Evolutionary conservation across 129 eudicot species (phyloP), one percentile per base, ranked within the genome.

Genomic region (Dittrichia graveolens): DNA sequence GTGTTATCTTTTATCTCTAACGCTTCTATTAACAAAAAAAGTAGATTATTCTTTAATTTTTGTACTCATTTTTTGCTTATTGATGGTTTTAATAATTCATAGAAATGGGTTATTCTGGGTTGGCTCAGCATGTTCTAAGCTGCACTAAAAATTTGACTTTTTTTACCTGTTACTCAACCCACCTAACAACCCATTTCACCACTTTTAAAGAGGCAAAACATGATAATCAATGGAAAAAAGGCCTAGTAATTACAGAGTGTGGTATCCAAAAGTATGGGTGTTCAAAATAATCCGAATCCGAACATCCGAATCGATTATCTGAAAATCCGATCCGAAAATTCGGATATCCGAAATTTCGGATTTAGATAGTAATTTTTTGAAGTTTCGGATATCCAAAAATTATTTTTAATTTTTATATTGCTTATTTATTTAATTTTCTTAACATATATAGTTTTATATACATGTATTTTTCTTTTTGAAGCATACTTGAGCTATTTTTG

Each of bases 111-210:
- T 38, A 37, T 60, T 8, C 9, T 60, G 0, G 45, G 44, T 38
- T 13, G 19, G 14, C 45, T 44, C 65, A 60, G 6, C 24, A 18
- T 9, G 5, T 60, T 60, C 38, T 6, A 10, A 60, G 45, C 19
- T 7, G 24, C 19, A 38, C 12, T 37, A 35, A 39, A 14, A n/a
- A 7, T 38, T 61, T 61, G 11, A 6, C 67, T 6, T 3, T 61
- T 61, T 38, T n/a, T 3, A 61, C 13, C 24, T 24, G 14, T 61
- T 39, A 61, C 48, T 39, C 34, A 39, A 39, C 31, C 46, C 47
- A 61, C 46, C 40, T 5, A 6, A 56, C 61, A 3, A 10, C 61
- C 67, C 67, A 61, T 38, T 61, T 39, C 48, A 58, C 64, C 11
- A 37, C 12, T 38, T 3, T n/a, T 6, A 39, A 38, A 8, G 40